phyloP scores from a whole-genome alignment of 2,329 filamentous ascomycete species.

The Xylariaceae sp. region DNA sequence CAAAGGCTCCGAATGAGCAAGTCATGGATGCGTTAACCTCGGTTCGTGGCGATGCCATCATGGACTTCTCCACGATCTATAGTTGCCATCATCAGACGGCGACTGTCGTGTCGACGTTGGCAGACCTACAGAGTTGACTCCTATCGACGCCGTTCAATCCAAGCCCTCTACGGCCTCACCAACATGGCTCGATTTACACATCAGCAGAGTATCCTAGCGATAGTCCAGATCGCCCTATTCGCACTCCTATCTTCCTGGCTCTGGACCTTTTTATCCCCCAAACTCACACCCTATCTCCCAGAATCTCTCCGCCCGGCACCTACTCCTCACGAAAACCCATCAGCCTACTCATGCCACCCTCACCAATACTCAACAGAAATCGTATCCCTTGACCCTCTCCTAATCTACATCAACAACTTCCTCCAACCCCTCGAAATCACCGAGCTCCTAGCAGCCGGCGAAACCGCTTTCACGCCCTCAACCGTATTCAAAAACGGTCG shows the following conservation, averaged over 20 bases:
- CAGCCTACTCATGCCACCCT: slow-evolving; percentile 15
- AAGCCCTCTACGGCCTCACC: not conserved
- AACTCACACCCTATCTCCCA: slow-evolving; percentile 14
- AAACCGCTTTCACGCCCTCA: slow-evolving; percentile 34
- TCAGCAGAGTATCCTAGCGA: slow-evolving; percentile 15
- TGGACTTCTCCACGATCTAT: not conserved
- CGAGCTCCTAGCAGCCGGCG: slow-evolving; percentile 33
- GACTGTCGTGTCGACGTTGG: not conserved
- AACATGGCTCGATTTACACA: slow-evolving; percentile 15
- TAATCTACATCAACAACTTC: slow-evolving; percentile 41
- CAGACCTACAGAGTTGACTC: slow-evolving; percentile 3
- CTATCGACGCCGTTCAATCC: not conserved
- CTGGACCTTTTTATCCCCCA: slow-evolving; percentile 5
- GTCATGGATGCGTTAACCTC: slow-evolving; percentile 6
- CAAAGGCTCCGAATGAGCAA: slow-evolving; percentile 13
- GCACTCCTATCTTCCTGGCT: slow-evolving; percentile 19
- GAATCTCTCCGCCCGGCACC: slow-evolving; percentile 9
- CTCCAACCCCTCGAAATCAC: slow-evolving; percentile 33
- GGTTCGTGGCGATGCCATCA: not conserved
- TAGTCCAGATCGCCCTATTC: slow-evolving; percentile 16
- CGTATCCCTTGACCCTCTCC: slow-evolving; percentile 38
- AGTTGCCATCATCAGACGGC: not conserved
- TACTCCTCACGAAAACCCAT: not conserved
- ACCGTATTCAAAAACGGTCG: slow-evolving; percentile 34
- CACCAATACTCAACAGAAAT: slow-evolving; percentile 37